Base-by-base conservation (phyloP, 2,329 filamentous ascomycete species). In the Colletotrichum sp. region DNA sequence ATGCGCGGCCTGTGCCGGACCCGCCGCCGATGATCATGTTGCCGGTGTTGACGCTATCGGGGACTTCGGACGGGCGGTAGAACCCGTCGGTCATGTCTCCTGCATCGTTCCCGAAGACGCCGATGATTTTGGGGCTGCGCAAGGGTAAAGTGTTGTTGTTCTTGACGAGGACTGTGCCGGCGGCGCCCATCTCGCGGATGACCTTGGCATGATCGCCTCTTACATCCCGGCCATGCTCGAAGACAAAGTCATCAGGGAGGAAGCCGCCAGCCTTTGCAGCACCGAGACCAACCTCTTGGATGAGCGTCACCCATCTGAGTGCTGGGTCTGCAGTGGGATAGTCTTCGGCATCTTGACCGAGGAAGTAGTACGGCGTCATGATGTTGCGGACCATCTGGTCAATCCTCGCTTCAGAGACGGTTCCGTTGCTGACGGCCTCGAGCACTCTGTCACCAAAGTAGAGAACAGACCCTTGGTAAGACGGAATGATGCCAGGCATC, bases 361-460 rank as follows among this genome's bases (percentile, higher is more conserved):
- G 85, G 82, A 95, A 93, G 81, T 96, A 96, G 94, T 94, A 97
- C 0, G 95, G 90, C 2, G 95, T 95, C 3, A 96, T 94, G 77
- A 96, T 90, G 26, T 95, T 90, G 3, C 94, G 93, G 1, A 91
- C 93, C 94, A 96, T 96, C 81, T 98, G 95, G 79, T 96, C 93
- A 32, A 97, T 83, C 32, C 95, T 89, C 8, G 93, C 90, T 68
- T 95, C 86, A 0, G 95, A 94, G 0, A 98, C 87, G 5, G 94
- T 95, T 7, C 92, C 92, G 79, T 98, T 97, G 55, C 96, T 86
- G 5, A 95, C 90, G 3, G 95, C 90, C 73, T 90, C 92, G 2
- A 93, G 95, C 49, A 97, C 88, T 79, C 95, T 89, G 2, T 89
- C 83, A 1, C 95, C 95, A n/a, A 68, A 59, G 13, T 30, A 59